Percentiles rank a stretch among this genome's conserved stretches.
Evolutionary conservation across 108 stramenopile genomes (phyloP).

Genomic region (Cyclotella choctawhatcheeana): DNA sequence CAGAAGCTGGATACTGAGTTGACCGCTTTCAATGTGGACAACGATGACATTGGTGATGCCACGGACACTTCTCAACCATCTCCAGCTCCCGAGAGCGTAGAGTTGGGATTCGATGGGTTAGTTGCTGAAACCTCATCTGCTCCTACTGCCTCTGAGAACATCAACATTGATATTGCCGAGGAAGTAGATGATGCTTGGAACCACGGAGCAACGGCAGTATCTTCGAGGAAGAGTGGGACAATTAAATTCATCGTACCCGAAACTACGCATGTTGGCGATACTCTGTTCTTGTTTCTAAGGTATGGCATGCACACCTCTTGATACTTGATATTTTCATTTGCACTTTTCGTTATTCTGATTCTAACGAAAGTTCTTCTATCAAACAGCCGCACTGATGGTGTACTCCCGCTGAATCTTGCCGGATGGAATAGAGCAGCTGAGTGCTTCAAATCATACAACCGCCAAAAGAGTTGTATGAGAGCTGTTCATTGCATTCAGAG

Average conservation of each 20-base stretch:
- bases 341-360: constrained; percentile 8
- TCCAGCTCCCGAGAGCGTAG: not conserved
- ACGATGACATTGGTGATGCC: constrained; percentile 3
- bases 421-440: constrained; percentile 41
- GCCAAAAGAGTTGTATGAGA: constrained; percentile 36
- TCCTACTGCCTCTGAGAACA: not conserved
- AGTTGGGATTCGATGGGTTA: not conserved
- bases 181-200: constrained; percentile 31
- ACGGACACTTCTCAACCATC: not conserved
- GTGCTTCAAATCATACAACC: constrained; percentile 48
- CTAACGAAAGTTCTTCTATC: not conserved
- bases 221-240: constrained; percentile 19
- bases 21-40: not conserved
- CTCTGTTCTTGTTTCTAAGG: constrained; percentile 41
- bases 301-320: not conserved
- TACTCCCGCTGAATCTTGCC: constrained; percentile 33
- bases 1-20: constrained; percentile 4
- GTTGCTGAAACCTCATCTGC: not conserved
- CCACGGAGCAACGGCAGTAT: constrained; percentile 39
- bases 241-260: constrained; percentile 35
- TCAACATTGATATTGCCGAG: not conserved
- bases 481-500: constrained; percentile 33
- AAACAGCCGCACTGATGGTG: constrained; percentile 39
- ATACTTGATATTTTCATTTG: not conserved
- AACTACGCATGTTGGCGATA: constrained; percentile 41